Base-by-base conservation (phyloP, 768 basidiomycete species). In the Suillus ampliporus region DNA sequence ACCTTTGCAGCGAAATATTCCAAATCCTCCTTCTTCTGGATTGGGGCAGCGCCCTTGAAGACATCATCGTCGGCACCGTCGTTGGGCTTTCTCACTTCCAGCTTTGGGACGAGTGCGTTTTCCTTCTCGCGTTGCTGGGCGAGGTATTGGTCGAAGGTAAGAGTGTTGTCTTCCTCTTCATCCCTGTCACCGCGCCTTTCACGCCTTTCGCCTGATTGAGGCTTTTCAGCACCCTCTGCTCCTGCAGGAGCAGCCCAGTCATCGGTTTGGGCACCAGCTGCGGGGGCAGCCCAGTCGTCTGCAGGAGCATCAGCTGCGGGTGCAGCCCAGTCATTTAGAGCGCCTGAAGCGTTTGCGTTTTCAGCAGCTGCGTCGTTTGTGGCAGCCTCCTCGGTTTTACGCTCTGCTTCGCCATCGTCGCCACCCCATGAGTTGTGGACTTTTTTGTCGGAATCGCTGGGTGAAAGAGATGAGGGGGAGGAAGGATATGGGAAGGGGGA, bases 381-480 rank as follows among this genome's bases (percentile, higher is more conserved):
- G 59, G 90, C 97, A 34, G 86, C 89, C 63, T 87, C 78, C 76
- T 98, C 96, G 38, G 82, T 84, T 79, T 89, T 89, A 71, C 94
- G 84, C 78, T 98, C 97, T 43, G 90, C 76, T 68, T 81, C 84
- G 69, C 91, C 94, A 69, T 95, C 92, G 66, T 95, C 94, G 46
- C 91, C 93, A 67, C 97, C 97, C 97, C 97, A 99, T 67, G 89
- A 90, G 73, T 94, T 91, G 75, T 94, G 91, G 70, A 96, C 80
- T 82, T 94, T 94, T 86, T 98, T 99, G 69, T 95, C 92, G 50
- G 93, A 90, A 79, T 99, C 97, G 75, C 93, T 95, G 65, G 53
- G 62, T 38, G 60, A 63, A 61, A 66, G 64, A 64, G 65, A 53
- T 62, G 62, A 58, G 51, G 34, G 26, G 50, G 59, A 4, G 58